Evolutionary conservation across 2,329 filamentous ascomycete species (phyloP).

Genomic region (Penicillium sp.): DNA sequence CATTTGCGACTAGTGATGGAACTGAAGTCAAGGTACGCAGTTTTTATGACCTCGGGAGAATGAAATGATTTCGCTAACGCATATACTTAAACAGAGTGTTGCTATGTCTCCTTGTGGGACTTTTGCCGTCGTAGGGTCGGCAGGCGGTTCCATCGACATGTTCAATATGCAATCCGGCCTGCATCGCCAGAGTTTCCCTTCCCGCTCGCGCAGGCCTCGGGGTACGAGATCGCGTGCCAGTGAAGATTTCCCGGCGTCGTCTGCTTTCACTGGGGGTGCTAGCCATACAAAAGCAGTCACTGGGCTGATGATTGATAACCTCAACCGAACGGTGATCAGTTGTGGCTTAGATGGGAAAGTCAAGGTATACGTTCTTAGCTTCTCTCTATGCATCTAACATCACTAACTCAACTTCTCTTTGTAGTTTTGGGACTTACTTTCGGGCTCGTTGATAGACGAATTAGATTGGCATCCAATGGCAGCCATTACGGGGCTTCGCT

Average conservation of each 20-base stretch:
- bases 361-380: constrained; percentile 52
- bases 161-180: constrained; percentile 94
- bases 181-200: constrained; percentile 84
- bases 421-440: constrained; percentile 90
- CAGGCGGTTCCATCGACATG: constrained; percentile 81
- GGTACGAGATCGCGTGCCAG: constrained; percentile 38
- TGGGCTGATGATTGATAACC: constrained; percentile 80
- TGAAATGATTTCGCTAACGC: not conserved
- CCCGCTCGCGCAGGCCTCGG: constrained; percentile 66
- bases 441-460: constrained; percentile 73
- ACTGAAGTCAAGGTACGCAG: constrained; percentile 63
- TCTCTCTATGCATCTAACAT: not conserved
- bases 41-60: not conserved
- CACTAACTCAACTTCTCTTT: not conserved
- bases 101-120: constrained; percentile 89
- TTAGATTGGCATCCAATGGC: constrained; percentile 80
- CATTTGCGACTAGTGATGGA: constrained; percentile 80
- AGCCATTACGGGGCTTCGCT: constrained; percentile 71
- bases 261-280: constrained; percentile 50
- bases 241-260: constrained; percentile 34
- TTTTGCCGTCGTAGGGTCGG: constrained; percentile 86
- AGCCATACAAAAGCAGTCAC: constrained; percentile 82
- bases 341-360: constrained; percentile 87
- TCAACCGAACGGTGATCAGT: constrained; percentile 82
- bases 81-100: constrained; percentile 60